These are phyloP conservation scores for Acanthamoeba sp. DNA, from an alignment of 208 protist species.

Conservation along the genomic window DNA sequence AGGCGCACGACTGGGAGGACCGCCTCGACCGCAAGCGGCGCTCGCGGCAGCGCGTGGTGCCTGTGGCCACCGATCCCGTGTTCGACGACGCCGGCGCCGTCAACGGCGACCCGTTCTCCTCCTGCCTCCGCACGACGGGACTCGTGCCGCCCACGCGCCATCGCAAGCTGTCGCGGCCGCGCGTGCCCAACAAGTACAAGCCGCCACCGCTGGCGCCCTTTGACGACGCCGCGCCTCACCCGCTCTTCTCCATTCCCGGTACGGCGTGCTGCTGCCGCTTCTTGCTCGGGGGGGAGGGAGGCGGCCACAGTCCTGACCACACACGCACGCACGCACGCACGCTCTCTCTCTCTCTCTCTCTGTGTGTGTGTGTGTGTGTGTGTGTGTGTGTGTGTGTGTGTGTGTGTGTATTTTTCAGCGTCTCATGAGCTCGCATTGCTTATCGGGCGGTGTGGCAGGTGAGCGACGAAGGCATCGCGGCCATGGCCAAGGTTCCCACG, in stretches of 20 bases:
- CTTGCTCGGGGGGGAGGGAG: too few species aligned
- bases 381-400: too few species aligned
- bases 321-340: too few species aligned
- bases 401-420: too few species aligned
- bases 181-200: constrained; percentile 10
- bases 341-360: too few species aligned
- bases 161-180: not conserved
- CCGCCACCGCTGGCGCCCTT: not conserved
- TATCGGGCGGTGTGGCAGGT: too few species aligned
- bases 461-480: constrained; percentile 88
- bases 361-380: too few species aligned
- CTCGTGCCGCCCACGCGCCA: constrained; percentile 5
- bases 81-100: not conserved
- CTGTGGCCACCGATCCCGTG: not conserved
- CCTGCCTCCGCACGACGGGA: not conserved
- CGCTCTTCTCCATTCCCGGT: constrained; percentile 12
- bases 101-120: not conserved
- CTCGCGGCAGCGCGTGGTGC: not conserved
- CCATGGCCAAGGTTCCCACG: constrained; percentile 87
- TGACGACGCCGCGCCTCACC: not conserved
- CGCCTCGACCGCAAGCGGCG: not conserved
- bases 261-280: too few species aligned
- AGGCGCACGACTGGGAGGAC: not conserved
- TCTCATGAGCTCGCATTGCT: too few species aligned
- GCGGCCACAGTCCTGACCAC: too few species aligned